Evolutionary conservation across 306 rosid species (phyloP).

Genomic region (Erythrophleum fordii): DNA sequence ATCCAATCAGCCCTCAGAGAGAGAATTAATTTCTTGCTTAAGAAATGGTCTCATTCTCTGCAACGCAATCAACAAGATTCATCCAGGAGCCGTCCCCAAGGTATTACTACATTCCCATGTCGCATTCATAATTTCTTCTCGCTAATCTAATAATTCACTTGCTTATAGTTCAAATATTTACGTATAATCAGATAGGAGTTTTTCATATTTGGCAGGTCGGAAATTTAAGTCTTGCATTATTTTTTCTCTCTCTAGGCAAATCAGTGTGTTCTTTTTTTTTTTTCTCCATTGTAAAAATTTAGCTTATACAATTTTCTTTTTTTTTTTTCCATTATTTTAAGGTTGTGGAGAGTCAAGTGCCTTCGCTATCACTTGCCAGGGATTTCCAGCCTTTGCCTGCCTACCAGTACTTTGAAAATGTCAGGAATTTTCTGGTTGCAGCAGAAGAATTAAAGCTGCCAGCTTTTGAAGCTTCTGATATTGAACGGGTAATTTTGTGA

Average conservation of each 20-base stretch:
- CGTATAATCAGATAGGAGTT: not conserved
- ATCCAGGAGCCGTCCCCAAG: constrained; percentile 86
- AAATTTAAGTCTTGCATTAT: not conserved
- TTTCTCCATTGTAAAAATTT: not conserved
- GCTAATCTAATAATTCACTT: not conserved
- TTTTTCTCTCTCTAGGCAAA: not conserved
- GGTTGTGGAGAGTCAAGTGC: constrained; percentile 84
- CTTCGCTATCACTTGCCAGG: constrained; percentile 55
- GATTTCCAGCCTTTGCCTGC: constrained; percentile 91
- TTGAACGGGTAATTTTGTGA: constrained; percentile 70
- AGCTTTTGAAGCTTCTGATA: constrained; percentile 93
- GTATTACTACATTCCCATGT: constrained; percentile 50
- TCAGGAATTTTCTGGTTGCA: constrained; percentile 83
- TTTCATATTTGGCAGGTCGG: not conserved
- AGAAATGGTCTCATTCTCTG: constrained; percentile 86
- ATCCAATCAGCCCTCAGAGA: constrained; percentile 76
- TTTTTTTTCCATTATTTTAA: constrained; percentile 39
- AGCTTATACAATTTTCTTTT: not conserved
- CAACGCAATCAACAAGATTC: constrained; percentile 89
- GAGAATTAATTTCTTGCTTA: constrained; percentile 85
- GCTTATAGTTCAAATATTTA: not conserved
- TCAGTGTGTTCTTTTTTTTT: not conserved
- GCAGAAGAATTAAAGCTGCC: constrained; percentile 75
- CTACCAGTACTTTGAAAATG: constrained; percentile 93
- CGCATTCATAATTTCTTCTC: not conserved